These are phyloP conservation scores for Fraxinus albicans DNA, from an alignment of 305 asterid species.

Conservation along the genomic window DNA sequence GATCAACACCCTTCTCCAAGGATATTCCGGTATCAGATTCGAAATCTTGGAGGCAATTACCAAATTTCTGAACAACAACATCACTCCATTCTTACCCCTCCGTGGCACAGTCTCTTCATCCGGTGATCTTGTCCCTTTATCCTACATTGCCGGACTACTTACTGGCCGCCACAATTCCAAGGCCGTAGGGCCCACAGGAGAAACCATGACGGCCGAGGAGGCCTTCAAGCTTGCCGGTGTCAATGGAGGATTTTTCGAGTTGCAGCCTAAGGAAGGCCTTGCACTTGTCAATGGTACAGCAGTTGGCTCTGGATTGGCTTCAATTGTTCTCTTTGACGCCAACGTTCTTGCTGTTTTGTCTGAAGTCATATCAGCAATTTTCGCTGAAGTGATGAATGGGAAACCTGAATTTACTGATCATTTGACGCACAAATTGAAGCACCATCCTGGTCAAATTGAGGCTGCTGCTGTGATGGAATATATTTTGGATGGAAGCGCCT, in stretches of 20 bases:
- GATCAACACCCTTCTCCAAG: constrained; percentile 84
- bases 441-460: constrained; percentile 88
- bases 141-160: constrained; percentile 86
- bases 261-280: constrained; percentile 88
- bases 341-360: constrained; percentile 54
- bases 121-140: constrained; percentile 80
- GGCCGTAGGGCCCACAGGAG: constrained; percentile 64
- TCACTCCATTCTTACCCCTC: constrained; percentile 78
- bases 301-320: constrained; percentile 88
- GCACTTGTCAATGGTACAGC: constrained; percentile 91
- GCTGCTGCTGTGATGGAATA: constrained; percentile 94
- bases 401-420: constrained; percentile 85
- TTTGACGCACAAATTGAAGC: constrained; percentile 76
- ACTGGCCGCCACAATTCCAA: constrained; percentile 79
- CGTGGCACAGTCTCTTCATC: constrained; percentile 90
- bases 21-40: constrained; percentile 79
- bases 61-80: constrained; percentile 65
- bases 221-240: constrained; percentile 70
- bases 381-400: constrained; percentile 90
- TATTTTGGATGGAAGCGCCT: constrained; percentile 66
- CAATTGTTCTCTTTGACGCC: constrained; percentile 71
- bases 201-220: constrained; percentile 50
- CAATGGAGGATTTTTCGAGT: constrained; percentile 58
- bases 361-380: constrained; percentile 69
- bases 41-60: constrained; percentile 81